Percentiles rank a stretch among this genome's conserved stretches.
These are phyloP conservation scores for Wickerhamomyces mucosus DNA, from an alignment of 805 yeast genomes.

Conservation along the genomic window DNA sequence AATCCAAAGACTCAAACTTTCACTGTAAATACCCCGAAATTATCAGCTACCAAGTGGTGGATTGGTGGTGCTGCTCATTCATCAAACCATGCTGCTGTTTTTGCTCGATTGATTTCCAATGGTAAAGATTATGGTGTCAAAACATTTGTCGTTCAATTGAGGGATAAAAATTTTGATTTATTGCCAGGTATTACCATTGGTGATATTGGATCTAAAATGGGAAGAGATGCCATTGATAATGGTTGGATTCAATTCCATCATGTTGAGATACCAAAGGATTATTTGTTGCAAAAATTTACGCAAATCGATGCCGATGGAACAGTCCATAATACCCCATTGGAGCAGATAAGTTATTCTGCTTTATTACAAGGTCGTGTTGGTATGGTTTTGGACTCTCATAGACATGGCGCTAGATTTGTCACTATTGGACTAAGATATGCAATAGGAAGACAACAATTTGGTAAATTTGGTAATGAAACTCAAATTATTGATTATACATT, in stretches of 20 bases:
- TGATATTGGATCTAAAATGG: slow-evolving; percentile 93
- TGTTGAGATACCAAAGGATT: slow-evolving; percentile 76
- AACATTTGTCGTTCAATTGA: slow-evolving; percentile 82
- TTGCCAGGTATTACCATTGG: slow-evolving; percentile 79
- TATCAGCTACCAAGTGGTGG: slow-evolving; percentile 98
- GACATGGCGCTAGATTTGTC: slow-evolving; percentile 67
- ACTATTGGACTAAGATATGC: slow-evolving; percentile 88
- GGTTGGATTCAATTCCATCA: slow-evolving; percentile 92
- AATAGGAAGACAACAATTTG: slow-evolving; percentile 47
- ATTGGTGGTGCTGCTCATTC: slow-evolving; percentile 97
- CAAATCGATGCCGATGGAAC: slow-evolving; percentile 61
- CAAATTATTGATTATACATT: slow-evolving; percentile 80
- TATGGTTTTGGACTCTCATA: slow-evolving; percentile 81
- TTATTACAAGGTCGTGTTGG: slow-evolving; percentile 80
- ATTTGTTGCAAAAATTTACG: slow-evolving; percentile 74
- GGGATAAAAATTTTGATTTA: slow-evolving; percentile 66
- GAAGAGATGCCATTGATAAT: slow-evolving; percentile 90
- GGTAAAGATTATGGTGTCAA: slow-evolving; percentile 89
- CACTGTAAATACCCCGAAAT: slow-evolving; percentile 73
- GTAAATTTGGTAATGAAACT: slow-evolving; percentile 44
- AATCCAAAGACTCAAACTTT: slow-evolving; percentile 58
- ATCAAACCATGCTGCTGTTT: slow-evolving; percentile 79
- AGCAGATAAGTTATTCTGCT: slow-evolving; percentile 84
- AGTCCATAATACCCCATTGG: slow-evolving; percentile 68
- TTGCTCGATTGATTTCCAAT: slow-evolving; percentile 72